These are phyloP conservation scores for Colletotrichum sp. DNA, from an alignment of 2,329 filamentous ascomycete genomes.

Conservation along the genomic window DNA sequence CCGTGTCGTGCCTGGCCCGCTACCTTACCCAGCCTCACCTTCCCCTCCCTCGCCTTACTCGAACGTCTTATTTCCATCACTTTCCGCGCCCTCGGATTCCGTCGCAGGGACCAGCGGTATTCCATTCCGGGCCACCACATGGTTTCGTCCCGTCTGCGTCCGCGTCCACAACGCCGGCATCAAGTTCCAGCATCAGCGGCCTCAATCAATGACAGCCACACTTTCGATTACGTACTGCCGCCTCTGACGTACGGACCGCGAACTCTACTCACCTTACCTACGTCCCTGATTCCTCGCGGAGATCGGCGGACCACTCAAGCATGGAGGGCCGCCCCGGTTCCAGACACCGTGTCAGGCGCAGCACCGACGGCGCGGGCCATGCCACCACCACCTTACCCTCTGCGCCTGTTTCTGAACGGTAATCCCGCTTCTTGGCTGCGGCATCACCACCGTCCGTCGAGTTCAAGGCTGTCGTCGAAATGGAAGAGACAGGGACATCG, in stretches of 20 bases:
- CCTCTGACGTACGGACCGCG: neutral
- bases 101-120: neutral
- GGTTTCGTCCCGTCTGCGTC: neutral
- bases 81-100: constrained; percentile 6
- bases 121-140: neutral
- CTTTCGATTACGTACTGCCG: neutral
- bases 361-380: neutral
- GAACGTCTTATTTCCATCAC: neutral
- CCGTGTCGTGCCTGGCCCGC: neutral
- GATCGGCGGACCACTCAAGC: neutral
- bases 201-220: constrained; percentile 15
- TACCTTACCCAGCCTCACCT: neutral
- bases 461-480: neutral
- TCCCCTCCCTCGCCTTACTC: neutral
- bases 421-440: neutral
- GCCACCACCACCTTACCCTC: neutral
- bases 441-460: neutral
- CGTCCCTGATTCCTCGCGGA: neutral
- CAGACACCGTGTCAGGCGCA: neutral
- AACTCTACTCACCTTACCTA: neutral
- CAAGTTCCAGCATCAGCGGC: neutral
- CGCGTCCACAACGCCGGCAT: neutral
- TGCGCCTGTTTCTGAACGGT: neutral
- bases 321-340: neutral
- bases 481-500: neutral